Evolutionary conservation across 169 alveolate species (phyloP).

Genomic region (Eimeria maxima): DNA sequence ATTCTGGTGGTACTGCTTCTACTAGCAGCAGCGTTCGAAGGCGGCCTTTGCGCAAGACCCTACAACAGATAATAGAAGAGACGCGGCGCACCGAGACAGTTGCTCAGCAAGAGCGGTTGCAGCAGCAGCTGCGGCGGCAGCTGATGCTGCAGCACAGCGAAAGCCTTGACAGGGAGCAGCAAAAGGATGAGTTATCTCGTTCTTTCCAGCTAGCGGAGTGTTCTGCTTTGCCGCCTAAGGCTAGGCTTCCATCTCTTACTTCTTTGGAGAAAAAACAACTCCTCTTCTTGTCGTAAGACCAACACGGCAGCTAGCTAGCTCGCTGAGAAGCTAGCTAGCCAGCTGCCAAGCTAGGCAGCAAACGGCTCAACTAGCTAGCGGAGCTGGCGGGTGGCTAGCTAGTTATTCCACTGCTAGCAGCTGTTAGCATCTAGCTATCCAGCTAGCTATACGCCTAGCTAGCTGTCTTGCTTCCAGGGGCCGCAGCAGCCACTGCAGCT

Average conservation of each 20-base stretch:
- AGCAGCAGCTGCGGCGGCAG: constrained; percentile 34
- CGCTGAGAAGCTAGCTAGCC: too few species aligned
- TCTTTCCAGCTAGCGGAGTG: background rate
- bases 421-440: too few species aligned
- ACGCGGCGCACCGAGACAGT: background rate
- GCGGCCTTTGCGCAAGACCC: constrained; percentile 20
- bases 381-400: too few species aligned
- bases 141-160: constrained; percentile 37
- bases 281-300: background rate
- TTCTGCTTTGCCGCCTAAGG: background rate
- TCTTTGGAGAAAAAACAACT: background rate
- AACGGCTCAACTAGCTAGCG: too few species aligned
- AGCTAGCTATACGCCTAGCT: too few species aligned
- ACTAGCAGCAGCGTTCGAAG: background rate
- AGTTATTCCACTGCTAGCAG: too few species aligned
- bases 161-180: background rate
- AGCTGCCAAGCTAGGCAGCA: too few species aligned
- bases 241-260: constrained; percentile 4
- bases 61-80: constrained; percentile 20
- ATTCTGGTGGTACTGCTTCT: background rate
- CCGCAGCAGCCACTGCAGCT: background rate
- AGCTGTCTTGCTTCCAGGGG: too few species aligned
- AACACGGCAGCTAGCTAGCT: too few species aligned
- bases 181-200: background rate
- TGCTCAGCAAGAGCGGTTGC: background rate